Conservation (phyloP, 805 yeast genomes). For the Candida nemodendra region DNA sequence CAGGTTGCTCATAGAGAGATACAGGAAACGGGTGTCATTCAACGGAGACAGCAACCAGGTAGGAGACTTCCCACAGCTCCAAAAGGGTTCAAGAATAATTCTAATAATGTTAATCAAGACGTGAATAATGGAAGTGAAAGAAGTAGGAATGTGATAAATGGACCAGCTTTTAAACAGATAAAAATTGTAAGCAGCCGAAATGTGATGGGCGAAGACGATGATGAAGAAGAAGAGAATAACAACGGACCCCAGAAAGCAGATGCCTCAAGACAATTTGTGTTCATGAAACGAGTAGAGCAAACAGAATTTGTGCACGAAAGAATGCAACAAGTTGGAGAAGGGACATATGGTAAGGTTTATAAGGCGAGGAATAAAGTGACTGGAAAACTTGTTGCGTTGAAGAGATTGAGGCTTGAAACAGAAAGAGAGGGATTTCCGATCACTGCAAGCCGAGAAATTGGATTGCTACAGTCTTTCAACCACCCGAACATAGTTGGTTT, state of each 20-base stretch:
- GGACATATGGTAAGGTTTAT: conserved; percentile 95
- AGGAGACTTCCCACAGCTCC: conserved; percentile 24
- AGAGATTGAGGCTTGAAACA: conserved; percentile 75
- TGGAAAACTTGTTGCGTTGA: conserved; percentile 76
- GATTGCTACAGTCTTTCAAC: conserved; percentile 75
- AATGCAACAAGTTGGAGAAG: conserved; percentile 94
- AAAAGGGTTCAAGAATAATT: conserved; percentile 6
- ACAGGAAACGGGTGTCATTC: conserved; percentile 1
- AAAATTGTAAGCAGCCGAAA: conserved; percentile 16
- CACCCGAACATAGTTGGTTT: conserved; percentile 82
- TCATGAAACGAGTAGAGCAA: conserved; percentile 24
- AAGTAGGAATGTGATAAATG: conserved; percentile 2
- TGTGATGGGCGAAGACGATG: conserved; percentile 19
- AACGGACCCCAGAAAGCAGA: background rate
- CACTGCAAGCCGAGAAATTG: conserved; percentile 90
- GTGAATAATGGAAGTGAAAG: background rate
- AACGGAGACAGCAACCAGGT: conserved; percentile 4
- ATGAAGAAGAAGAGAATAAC: conserved; percentile 13
- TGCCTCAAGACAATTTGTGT: conserved; percentile 10
- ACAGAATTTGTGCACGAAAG: conserved; percentile 55
- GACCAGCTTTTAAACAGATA: conserved; percentile 15
- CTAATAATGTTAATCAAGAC: background rate
- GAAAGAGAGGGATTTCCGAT: conserved; percentile 96
- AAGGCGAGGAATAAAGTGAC: conserved; percentile 76
- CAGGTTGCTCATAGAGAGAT: conserved; percentile 1